A percentile compares a stretch with the other conserved stretches of the same genome.
phyloP scores from a whole-genome alignment of 2,329 filamentous ascomycete species.

The Penicillium sp. region DNA sequence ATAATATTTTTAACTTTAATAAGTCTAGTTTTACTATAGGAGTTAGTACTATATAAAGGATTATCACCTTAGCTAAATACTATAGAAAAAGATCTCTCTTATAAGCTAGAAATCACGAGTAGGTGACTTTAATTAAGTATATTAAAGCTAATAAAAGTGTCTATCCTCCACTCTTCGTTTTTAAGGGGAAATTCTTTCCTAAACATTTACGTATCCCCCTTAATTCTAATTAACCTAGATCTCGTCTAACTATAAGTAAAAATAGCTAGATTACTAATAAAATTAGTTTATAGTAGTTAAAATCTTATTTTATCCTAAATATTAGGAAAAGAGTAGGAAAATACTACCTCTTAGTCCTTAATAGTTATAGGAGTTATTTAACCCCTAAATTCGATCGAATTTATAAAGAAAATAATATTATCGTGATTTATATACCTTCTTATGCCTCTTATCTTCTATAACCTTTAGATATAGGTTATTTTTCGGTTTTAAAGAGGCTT shows the following conservation, averaged over 20 bases:
- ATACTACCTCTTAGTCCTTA: slow-evolving; percentile 47
- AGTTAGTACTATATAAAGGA: background rate
- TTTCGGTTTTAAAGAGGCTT: slow-evolving; percentile 12
- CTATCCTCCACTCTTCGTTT: slow-evolving; percentile 23
- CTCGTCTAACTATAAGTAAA: background rate
- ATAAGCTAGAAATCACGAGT: slow-evolving; percentile 25
- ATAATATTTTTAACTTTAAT: background rate
- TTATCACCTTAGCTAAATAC: background rate
- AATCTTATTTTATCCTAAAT: slow-evolving; percentile 43
- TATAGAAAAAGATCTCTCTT: background rate
- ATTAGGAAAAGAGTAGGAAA: slow-evolving; percentile 33
- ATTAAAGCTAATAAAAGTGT: slow-evolving; percentile 15
- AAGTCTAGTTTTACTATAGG: background rate
- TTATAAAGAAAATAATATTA: slow-evolving; percentile 47
- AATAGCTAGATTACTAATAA: slow-evolving; percentile 30
- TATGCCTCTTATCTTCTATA: slow-evolving; percentile 48
- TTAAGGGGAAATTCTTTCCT: slow-evolving; percentile 24
- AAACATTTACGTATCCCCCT: background rate
- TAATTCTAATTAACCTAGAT: background rate
- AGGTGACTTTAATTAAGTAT: slow-evolving; percentile 24
- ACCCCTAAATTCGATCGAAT: slow-evolving; percentile 44
- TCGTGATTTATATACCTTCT: slow-evolving; percentile 44
- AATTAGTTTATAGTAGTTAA: slow-evolving; percentile 42
- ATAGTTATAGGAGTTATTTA: slow-evolving; percentile 46
- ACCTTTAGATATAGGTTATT: slow-evolving; percentile 33